These are phyloP conservation scores for Shiraia bambusicola DNA, from an alignment of 2,329 filamentous ascomycete genomes.

Conservation along the genomic window DNA sequence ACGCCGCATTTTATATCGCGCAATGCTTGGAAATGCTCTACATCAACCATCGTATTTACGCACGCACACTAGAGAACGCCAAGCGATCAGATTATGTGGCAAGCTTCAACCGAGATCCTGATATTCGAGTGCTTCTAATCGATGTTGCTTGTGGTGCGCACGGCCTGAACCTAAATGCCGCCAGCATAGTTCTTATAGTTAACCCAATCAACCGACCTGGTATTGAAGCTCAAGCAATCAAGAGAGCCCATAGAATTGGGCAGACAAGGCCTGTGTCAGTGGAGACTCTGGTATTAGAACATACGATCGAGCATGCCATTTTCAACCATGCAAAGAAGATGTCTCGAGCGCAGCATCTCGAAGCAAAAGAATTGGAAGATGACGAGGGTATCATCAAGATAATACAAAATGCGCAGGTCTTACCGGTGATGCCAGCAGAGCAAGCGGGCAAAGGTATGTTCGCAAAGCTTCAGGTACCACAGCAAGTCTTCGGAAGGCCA, in stretches of 20 bases:
- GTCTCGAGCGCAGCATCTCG: constrained; percentile 61
- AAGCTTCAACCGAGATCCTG: constrained; percentile 69
- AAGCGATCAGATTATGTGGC: constrained; percentile 74
- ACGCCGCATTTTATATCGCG: constrained; percentile 82
- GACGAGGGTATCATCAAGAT: constrained; percentile 60
- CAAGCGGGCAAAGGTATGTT: constrained; percentile 39
- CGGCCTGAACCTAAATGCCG: constrained; percentile 80
- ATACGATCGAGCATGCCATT: constrained; percentile 84
- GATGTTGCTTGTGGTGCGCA: constrained; percentile 87
- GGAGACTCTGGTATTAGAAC: constrained; percentile 78
- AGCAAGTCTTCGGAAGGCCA: constrained; percentile 49
- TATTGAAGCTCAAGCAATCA: constrained; percentile 87
- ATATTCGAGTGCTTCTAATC: constrained; percentile 81
- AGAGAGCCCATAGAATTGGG: constrained; percentile 83
- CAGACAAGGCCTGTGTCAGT: constrained; percentile 77
- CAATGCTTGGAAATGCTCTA: constrained; percentile 74
- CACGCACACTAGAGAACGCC: constrained; percentile 60
- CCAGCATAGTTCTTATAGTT: constrained; percentile 85
- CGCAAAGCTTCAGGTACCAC: constrained; percentile 44
- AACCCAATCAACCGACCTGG: constrained; percentile 83
- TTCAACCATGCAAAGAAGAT: constrained; percentile 71
- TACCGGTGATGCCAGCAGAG: constrained; percentile 46
- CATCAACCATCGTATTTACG: constrained; percentile 66
- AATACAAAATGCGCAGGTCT: constrained; percentile 57
- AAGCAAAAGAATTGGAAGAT: constrained; percentile 60